Base-by-base conservation (phyloP, 306 rosid genomes). In the Cicer yamashitae region DNA sequence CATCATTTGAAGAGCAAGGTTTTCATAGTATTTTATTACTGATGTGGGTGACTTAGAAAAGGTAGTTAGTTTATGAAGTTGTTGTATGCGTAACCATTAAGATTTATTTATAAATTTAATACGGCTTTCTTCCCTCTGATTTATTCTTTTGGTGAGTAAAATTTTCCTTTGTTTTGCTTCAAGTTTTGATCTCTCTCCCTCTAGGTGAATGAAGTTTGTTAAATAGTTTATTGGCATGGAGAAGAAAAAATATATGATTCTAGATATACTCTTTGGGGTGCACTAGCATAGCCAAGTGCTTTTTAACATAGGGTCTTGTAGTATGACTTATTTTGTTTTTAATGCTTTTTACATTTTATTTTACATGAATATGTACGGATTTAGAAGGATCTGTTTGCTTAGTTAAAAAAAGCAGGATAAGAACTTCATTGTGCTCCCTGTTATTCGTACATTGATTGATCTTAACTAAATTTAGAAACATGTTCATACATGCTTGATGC, bases 1-100 rank as follows among this genome's bases (percentile, higher is more conserved):
- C 73, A 37, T 22, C 46, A 57, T 67, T 66, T 67, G 77, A 52
- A 77, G 73, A 80, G 67, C 48, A 43, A 71, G 60, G 51, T 25
- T 64, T 79, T 56, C 6, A 39, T 15, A 45, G 54, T 61, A 50
- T 82, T 40, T 10, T 25, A 6, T 81, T 71, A n/a, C 22, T 71
- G 50, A 52, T 63, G 69, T 3, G 14, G 11, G 66, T 63, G 73
- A 63, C 46, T 71, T 20, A 25, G 69, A 45, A 43, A 54, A 38
- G 30, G 40, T 34, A 6, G 45, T 48, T 44, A 5, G 14, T n/a
- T 54, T 34, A 41, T 41, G 1, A 34, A 6, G 50, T 41, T 67
- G 60, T 37, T 44, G 22, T 63, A 25, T 60, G 13, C 72, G 77
- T 66, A 71, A 71, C 8, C 80, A 45, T 48, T 25, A 41, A 30